These are phyloP conservation scores for Globisporangium okanoganense DNA, from an alignment of 352 stramenopile genomes.

Conservation along the genomic window DNA sequence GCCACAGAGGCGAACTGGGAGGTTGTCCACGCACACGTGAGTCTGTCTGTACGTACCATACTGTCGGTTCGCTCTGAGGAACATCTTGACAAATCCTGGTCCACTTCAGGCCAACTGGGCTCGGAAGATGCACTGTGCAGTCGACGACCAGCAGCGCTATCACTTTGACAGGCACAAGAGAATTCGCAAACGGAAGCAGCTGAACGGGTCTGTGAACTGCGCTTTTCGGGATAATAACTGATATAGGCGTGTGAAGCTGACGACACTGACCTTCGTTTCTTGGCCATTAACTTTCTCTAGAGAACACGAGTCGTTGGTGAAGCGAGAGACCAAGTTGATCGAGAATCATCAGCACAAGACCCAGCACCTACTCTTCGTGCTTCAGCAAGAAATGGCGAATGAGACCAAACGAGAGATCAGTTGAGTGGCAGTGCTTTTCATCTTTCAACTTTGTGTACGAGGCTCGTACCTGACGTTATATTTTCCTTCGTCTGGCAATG, in stretches of 20 bases:
- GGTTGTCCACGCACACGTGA: conserved; percentile 25
- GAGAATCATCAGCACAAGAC: conserved; percentile 53
- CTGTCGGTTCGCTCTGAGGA: neutral
- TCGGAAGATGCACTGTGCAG: conserved; percentile 44
- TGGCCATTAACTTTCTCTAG: neutral
- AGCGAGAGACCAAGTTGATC: conserved; percentile 26
- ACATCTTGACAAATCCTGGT: neutral
- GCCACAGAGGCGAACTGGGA: conserved; percentile 21
- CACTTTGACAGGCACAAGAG: conserved; percentile 38
- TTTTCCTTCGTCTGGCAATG: neutral
- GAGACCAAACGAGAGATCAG: conserved; percentile 60
- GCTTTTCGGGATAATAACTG: neutral
- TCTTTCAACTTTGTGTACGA: neutral
- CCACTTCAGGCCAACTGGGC: conserved; percentile 28
- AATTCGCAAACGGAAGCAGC: conserved; percentile 1
- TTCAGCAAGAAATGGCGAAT: conserved; percentile 54
- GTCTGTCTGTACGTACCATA: conserved; percentile 7
- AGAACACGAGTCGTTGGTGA: neutral
- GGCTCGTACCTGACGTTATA: neutral
- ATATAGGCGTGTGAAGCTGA: neutral
- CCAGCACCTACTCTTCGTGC: conserved; percentile 45
- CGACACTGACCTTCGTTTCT: neutral
- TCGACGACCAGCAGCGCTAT: conserved; percentile 39
- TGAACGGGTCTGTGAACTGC: conserved; percentile 9
- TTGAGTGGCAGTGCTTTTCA: conserved; percentile 13